A percentile compares a stretch with the other conserved stretches of the same genome.
Conservation (phyloP, 129 eudicot species). For the Kitagawia praeruptora region DNA sequence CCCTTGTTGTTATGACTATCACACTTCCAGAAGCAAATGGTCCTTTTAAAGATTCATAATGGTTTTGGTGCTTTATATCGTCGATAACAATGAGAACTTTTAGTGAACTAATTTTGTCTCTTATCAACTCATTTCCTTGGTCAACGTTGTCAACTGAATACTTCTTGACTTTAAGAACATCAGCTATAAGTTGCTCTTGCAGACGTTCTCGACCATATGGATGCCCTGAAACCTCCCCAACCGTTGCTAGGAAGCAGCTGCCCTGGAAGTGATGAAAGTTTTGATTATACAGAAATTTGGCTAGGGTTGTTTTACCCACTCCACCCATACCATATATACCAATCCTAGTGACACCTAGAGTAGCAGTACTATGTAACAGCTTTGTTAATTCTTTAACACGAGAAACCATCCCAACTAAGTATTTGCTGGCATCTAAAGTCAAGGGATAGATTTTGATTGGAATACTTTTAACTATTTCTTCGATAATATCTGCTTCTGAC, state of each 20-base stretch:
- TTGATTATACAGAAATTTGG: neutral
- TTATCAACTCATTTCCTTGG: neutral
- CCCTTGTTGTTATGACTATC: constrained; percentile 12
- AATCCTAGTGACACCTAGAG: neutral
- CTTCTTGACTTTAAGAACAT: neutral
- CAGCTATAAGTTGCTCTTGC: neutral
- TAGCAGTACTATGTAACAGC: neutral
- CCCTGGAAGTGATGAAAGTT: neutral
- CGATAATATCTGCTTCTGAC: too few relatives aligned
- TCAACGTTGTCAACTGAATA: neutral
- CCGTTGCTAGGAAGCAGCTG: neutral
- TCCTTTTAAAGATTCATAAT: neutral
- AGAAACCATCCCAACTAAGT: neutral
- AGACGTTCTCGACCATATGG: neutral
- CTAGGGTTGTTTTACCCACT: neutral
- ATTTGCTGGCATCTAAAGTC: neutral
- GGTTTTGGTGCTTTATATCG: neutral
- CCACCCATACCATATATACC: neutral
- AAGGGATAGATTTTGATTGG: too few relatives aligned
- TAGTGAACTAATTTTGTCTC: neutral
- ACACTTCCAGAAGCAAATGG: constrained; percentile 14
- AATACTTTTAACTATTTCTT: too few relatives aligned
- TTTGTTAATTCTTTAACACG: neutral
- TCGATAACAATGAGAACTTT: constrained; percentile 4
- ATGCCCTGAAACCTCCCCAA: neutral